Percentiles rank a stretch among this genome's conserved stretches.
phyloP scores from a whole-genome alignment of 2,329 filamentous ascomycete genomes.

The Aureobasidium sp. region DNA sequence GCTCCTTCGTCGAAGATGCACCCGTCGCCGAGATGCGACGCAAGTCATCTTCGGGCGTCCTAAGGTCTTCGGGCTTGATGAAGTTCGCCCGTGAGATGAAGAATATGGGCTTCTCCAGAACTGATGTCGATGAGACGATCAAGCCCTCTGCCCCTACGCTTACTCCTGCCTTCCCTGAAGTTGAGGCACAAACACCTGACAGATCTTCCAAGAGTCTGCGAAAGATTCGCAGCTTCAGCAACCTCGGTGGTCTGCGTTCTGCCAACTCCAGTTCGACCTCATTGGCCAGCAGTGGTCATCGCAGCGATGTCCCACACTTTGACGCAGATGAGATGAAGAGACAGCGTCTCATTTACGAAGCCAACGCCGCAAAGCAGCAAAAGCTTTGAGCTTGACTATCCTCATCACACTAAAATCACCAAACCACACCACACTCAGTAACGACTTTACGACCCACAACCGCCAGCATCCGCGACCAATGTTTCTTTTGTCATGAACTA shows the following conservation, averaged over 20 bases:
- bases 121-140: conserved; percentile 42
- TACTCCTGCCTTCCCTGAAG: background rate
- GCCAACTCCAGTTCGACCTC: conserved; percentile 22
- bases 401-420: background rate
- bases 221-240: conserved; percentile 29
- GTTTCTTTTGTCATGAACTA: conserved; percentile 9
- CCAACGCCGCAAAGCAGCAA: conserved; percentile 20
- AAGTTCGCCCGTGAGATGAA: conserved; percentile 51
- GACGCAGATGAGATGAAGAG: conserved; percentile 42
- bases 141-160: conserved; percentile 11
- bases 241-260: conserved; percentile 23
- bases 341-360: conserved; percentile 40
- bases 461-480: conserved; percentile 5
- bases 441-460: conserved; percentile 7
- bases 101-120: conserved; percentile 47
- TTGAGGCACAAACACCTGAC: background rate
- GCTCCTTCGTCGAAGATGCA: conserved; percentile 17
- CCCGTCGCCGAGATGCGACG: conserved; percentile 17
- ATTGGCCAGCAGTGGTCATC: conserved; percentile 26
- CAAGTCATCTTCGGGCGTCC: conserved; percentile 15
- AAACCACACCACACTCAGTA: background rate
- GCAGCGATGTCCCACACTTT: conserved; percentile 31
- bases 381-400: background rate
- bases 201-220: conserved; percentile 21
- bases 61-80: conserved; percentile 45